A percentile compares a stretch with the other conserved stretches of the same genome.
Conservation (phyloP, 768 basidiomycete genomes). For the Suillus discolor region DNA sequence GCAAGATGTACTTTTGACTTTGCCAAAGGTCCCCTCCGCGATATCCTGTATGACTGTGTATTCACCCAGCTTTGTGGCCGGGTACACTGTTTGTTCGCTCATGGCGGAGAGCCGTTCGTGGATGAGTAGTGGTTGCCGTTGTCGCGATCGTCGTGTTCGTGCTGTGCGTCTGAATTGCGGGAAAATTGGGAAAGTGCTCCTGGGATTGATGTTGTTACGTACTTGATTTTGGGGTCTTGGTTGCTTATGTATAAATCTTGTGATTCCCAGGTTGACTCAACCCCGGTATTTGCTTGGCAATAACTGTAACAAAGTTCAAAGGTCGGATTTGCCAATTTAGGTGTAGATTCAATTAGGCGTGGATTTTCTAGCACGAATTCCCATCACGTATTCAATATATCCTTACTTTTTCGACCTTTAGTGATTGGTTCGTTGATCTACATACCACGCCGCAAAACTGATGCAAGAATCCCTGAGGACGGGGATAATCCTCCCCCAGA, state of each 20-base stretch:
- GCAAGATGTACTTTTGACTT: slow-evolving; percentile 88
- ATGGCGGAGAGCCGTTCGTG: slow-evolving; percentile 26
- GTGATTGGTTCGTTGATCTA: too few species aligned
- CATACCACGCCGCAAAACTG: neutral
- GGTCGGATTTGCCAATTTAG: neutral
- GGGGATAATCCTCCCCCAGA: neutral
- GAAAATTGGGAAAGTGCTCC: slow-evolving; percentile 27
- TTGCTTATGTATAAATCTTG: slow-evolving; percentile 3
- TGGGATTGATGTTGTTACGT: slow-evolving; percentile 23
- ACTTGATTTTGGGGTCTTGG: slow-evolving; percentile 5
- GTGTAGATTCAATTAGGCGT: slow-evolving; percentile 3
- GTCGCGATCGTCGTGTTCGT: slow-evolving; percentile 13
- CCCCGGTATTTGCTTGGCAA: slow-evolving; percentile 1
- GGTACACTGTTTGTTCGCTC: slow-evolving; percentile 37
- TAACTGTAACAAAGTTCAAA: slow-evolving; percentile 4
- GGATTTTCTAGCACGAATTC: slow-evolving; percentile 1
- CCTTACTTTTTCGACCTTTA: too few species aligned
- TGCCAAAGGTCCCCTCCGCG: slow-evolving; percentile 97
- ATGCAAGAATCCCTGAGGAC: neutral
- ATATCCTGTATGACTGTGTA: slow-evolving; percentile 88
- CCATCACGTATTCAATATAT: neutral
- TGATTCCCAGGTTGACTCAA: slow-evolving; percentile 2
- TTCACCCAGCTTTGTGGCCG: slow-evolving; percentile 83
- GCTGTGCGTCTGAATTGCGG: slow-evolving; percentile 8
- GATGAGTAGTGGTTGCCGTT: slow-evolving; percentile 9